phyloP scores from a whole-genome alignment of 345 rosid genomes.

The Hibiscus mutabilis region DNA sequence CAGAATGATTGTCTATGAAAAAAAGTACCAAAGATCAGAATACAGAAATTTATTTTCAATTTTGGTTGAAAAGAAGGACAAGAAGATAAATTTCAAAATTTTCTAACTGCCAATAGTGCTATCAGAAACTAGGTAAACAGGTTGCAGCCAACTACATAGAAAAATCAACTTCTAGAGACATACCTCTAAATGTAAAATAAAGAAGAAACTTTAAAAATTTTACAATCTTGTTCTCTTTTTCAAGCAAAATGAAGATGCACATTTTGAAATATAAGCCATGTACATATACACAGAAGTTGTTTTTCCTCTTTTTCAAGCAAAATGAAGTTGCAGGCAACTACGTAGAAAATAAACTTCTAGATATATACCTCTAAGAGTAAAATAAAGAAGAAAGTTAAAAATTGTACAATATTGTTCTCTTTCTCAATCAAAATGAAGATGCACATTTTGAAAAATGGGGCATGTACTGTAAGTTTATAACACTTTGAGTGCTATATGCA shows the following conservation, averaged over 20 bases:
- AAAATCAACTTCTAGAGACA: background rate
- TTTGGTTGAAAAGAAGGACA: background rate
- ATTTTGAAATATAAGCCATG: too few species aligned
- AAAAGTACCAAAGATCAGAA: background rate
- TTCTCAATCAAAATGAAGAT: background rate
- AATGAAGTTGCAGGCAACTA: background rate
- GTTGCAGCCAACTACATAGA: background rate
- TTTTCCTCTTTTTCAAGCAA: too few species aligned
- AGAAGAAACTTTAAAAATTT: background rate
- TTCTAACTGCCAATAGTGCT: background rate
- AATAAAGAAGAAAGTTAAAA: background rate
- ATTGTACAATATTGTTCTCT: background rate
- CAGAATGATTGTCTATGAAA: conserved; percentile 31
- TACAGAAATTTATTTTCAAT: background rate
- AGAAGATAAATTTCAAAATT: background rate
- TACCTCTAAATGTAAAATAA: background rate
- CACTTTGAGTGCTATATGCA: background rate
- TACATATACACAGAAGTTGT: too few species aligned
- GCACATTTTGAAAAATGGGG: background rate
- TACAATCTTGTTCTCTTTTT: background rate
- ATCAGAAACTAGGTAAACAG: background rate
- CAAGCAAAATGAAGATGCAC: background rate
- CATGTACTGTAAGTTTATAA: background rate
- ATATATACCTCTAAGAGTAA: background rate
- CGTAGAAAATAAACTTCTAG: background rate